Base-by-base conservation (phyloP, 2,329 filamentous ascomycete genomes). In the Neonectria coccinea region DNA sequence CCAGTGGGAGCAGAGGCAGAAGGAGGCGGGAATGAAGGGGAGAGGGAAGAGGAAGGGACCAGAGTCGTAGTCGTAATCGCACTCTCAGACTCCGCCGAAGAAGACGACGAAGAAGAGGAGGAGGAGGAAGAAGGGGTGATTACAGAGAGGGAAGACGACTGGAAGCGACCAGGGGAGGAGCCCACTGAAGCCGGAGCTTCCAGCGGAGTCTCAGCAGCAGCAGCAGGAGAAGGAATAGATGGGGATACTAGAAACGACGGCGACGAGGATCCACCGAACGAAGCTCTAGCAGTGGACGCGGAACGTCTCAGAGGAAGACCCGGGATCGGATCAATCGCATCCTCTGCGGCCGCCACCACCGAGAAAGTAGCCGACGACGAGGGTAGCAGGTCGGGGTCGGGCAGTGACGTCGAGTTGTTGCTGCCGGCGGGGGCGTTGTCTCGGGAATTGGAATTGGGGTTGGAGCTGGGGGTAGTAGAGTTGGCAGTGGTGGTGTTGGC, bases 191-290 rank as follows among this genome's bases (percentile, higher is more conserved):
- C 14, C 7, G 55, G 36, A 33, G 31, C 44, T 57, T 57, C 55
- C n/a, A 45, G 51, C 48, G 61, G 45, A 59, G 56, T 42, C 44
- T 50, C 31, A 53, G 39, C 3, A 53, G 39, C 41, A 4, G 22
- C 25, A 53, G 39, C 4, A 42, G 33, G 41, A 54, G 39, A 9
- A 42, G 33, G 48, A 54, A 48, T 31, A 39, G 48, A 51, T 42
- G 52, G 48, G 39, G 60, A 70, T 65, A 65, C 63, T 56, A 59
- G 69, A 59, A 59, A 57, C 44, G 64, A 63, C 53, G 51, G 44
- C 33, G 61, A 41, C 33, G 61, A 41, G 66, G 65, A 58, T 54
- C 75, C 74, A 71, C 74, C 74, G 29, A 29, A 54, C 27, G 36
- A 59, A 22, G 50, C 56, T 68, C 75, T 63, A 54, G 48, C n/a